These are phyloP conservation scores for Diaporthe australafricana DNA, from an alignment of 2,329 filamentous ascomycete genomes.

Conservation along the genomic window DNA sequence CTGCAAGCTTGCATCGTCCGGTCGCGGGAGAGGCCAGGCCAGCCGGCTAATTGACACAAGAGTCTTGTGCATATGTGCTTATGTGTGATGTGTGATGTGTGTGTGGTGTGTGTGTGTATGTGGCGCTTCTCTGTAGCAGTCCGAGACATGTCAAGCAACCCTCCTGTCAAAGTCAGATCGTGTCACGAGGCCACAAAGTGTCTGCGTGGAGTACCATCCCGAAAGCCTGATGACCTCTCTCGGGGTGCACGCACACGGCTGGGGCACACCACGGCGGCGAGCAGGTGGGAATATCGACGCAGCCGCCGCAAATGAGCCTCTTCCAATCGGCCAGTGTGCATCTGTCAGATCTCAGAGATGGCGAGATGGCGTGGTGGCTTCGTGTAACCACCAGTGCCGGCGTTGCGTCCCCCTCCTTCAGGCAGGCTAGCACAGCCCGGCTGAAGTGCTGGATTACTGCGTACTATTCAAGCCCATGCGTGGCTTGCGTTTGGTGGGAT, in stretches of 20 bases:
- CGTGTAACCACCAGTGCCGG: slow-evolving; percentile 32
- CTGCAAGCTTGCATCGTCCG: not conserved
- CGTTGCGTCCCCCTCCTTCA: slow-evolving; percentile 17
- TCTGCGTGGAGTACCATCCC: slow-evolving; percentile 17
- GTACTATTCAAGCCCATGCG: not conserved
- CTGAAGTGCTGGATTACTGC: slow-evolving; percentile 6
- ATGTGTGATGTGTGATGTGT: not conserved
- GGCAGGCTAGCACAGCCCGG: slow-evolving; percentile 12
- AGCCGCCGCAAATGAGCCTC: slow-evolving; percentile 18
- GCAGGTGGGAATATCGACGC: slow-evolving; percentile 2
- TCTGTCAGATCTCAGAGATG: slow-evolving; percentile 30
- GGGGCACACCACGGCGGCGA: not conserved
- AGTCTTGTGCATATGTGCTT: slow-evolving; percentile 1
- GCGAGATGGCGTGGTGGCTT: slow-evolving; percentile 29
- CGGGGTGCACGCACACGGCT: slow-evolving; percentile 10
- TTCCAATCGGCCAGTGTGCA: slow-evolving; percentile 12
- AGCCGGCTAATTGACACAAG: slow-evolving; percentile 4
- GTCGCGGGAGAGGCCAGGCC: not conserved
- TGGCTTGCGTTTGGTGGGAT: not conserved
- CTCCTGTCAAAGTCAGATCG: slow-evolving; percentile 19
- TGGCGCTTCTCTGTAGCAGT: slow-evolving; percentile 18
- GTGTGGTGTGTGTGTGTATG: slow-evolving; percentile 2
- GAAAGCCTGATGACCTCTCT: slow-evolving; percentile 22
- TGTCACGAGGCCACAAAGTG: slow-evolving; percentile 26
- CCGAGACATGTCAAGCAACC: slow-evolving; percentile 34